phyloP scores from a whole-genome alignment of 2,329 filamentous ascomycete genomes.

The Arthrobotrys megalospora region DNA sequence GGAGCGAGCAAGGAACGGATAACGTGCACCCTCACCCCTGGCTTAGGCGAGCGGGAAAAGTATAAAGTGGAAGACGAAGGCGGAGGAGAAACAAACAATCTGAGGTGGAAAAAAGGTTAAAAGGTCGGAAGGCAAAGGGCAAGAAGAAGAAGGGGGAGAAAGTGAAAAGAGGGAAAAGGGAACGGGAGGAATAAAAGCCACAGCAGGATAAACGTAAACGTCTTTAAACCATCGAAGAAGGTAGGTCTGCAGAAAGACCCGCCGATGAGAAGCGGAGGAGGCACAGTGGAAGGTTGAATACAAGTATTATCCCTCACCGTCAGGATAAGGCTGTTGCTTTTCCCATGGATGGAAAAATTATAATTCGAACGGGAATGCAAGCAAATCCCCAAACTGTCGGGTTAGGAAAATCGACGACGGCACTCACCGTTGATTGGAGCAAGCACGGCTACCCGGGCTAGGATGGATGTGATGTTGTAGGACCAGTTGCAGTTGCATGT shows the following conservation, averaged over 20 bases:
- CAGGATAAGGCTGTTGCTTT: constrained; percentile 62
- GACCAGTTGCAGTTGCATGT: constrained; percentile 57
- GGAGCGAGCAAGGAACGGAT: constrained; percentile 57
- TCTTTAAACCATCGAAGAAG: constrained; percentile 51
- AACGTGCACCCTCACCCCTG: constrained; percentile 59
- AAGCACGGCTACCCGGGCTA: constrained; percentile 46
- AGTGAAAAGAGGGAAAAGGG: constrained; percentile 29
- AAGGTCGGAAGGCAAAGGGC: constrained; percentile 32
- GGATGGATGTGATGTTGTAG: constrained; percentile 50
- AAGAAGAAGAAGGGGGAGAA: constrained; percentile 17
- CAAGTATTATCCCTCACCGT: constrained; percentile 60
- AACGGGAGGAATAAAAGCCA: constrained; percentile 50
- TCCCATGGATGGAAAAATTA: constrained; percentile 60
- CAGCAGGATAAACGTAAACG: constrained; percentile 48
- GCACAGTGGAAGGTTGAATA: constrained; percentile 59
- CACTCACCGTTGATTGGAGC: constrained; percentile 58
- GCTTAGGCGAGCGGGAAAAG: constrained; percentile 52
- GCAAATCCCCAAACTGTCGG: constrained; percentile 56
- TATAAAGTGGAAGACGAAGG: constrained; percentile 57
- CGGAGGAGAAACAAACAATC: constrained; percentile 53
- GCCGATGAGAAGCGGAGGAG: constrained; percentile 58
- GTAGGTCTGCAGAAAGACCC: constrained; percentile 47
- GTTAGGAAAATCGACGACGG: constrained; percentile 30
- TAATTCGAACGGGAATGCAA: constrained; percentile 60
- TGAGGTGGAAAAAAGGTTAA: constrained; percentile 55